These are phyloP conservation scores for Quercus wislizeni DNA, from an alignment of 306 rosid species.

Conservation along the genomic window DNA sequence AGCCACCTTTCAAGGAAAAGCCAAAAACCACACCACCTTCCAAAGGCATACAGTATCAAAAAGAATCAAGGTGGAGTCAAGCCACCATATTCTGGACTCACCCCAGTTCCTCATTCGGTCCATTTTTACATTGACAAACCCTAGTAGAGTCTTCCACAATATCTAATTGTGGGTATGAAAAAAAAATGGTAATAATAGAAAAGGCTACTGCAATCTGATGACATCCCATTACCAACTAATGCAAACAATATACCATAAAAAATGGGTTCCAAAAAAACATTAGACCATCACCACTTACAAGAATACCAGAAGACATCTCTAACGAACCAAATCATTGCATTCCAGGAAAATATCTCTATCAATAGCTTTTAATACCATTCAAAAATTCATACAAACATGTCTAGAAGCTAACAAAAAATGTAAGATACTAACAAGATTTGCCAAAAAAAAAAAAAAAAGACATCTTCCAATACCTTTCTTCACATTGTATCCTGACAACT, in stretches of 20 bases:
- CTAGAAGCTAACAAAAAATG: conserved; percentile 6
- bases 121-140: too few species aligned
- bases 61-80: background rate
- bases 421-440: background rate
- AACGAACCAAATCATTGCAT: background rate
- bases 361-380: too few species aligned
- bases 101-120: too few species aligned
- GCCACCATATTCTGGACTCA: background rate
- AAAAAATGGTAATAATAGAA: background rate
- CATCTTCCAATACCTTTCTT: conserved; percentile 67
- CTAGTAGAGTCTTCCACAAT: too few species aligned
- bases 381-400: background rate
- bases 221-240: background rate
- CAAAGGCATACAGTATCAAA: background rate
- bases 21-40: background rate
- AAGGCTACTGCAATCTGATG: background rate
- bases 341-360: background rate
- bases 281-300: background rate
- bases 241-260: background rate
- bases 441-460: background rate
- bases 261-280: background rate
- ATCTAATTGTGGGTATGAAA: too few species aligned
- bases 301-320: background rate
- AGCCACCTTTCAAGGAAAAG: background rate
- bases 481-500: conserved; percentile 85